Percentiles rank a stretch among this genome's conserved stretches.
Evolutionary conservation across 2,329 filamentous ascomycete species (phyloP).

Genomic region (Sporothrix pseudoabietina): DNA sequence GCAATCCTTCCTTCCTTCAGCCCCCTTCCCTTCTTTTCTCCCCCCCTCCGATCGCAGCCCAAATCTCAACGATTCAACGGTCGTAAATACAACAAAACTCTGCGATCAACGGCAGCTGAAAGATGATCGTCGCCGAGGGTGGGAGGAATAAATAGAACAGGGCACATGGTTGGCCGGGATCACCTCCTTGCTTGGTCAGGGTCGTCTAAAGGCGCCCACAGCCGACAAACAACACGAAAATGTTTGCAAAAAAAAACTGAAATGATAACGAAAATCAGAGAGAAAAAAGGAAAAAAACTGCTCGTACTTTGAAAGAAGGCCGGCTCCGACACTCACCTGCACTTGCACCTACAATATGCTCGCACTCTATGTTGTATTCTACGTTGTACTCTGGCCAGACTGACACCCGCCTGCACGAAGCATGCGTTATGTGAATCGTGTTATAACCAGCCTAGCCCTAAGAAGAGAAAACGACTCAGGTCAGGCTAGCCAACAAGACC

Average conservation of each 20-base stretch:
- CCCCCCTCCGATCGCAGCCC: constrained; percentile 13
- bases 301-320: not conserved
- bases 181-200: constrained; percentile 1
- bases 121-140: not conserved
- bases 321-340: not conserved
- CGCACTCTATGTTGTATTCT: not conserved
- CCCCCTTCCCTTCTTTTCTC: not conserved
- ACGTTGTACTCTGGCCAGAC: not conserved
- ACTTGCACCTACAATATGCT: not conserved
- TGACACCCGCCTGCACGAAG: not conserved
- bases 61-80: not conserved
- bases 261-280: not conserved
- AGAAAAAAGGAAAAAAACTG: not conserved
- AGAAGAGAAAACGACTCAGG: not conserved
- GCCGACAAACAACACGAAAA: not conserved
- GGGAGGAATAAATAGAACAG: not conserved
- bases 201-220: not conserved
- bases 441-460: not conserved
- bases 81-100: not conserved
- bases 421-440: not conserved
- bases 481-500: not conserved
- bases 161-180: not conserved
- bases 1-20: constrained; percentile 19
- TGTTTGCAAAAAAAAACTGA: not conserved
- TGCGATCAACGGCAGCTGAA: constrained; percentile 7